A percentile compares a stretch with the other conserved stretches of the same genome.
Evolutionary conservation across 192 early-diverging fungal genomes (phyloP).

Genomic region (Entomortierella lignicola): DNA sequence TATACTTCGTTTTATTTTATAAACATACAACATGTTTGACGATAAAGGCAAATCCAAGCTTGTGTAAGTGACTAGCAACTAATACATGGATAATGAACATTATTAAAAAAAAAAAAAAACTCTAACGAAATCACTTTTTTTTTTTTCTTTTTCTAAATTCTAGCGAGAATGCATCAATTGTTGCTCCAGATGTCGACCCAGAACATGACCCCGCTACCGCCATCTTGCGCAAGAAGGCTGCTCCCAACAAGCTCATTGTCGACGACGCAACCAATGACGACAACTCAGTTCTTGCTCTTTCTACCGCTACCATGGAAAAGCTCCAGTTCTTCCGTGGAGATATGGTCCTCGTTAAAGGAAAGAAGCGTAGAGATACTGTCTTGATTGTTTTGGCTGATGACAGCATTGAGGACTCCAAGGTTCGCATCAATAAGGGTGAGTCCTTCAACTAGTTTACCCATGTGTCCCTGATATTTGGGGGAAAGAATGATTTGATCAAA

Average conservation of each 20-base stretch:
- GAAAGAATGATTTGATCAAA: not conserved
- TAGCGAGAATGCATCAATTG: slow-evolving; percentile 68
- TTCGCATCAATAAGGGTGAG: slow-evolving; percentile 89
- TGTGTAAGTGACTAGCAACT: slow-evolving; percentile 23
- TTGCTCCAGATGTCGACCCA: slow-evolving; percentile 62
- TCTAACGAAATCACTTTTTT: not conserved
- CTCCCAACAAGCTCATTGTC: slow-evolving; percentile 98
- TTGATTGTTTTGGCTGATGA: slow-evolving; percentile 95
- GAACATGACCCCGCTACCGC: slow-evolving; percentile 93
- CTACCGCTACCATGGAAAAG: slow-evolving; percentile 91
- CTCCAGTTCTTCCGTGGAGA: slow-evolving; percentile 96
- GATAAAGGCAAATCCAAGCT: slow-evolving; percentile 42
- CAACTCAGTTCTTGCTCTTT: slow-evolving; percentile 94
- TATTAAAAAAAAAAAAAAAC: no score
- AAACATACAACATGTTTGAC: slow-evolving; percentile 30
- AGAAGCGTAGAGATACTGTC: slow-evolving; percentile 97
- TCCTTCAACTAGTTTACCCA: not conserved
- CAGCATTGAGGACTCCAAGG: slow-evolving; percentile 91
- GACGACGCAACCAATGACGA: slow-evolving; percentile 98
- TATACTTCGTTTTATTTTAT: not conserved
- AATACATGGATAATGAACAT: no score
- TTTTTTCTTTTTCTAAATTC: not conserved
- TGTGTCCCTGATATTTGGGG: no score
- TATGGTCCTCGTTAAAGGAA: slow-evolving; percentile 96
- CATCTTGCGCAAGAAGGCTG: slow-evolving; percentile 93